These are phyloP conservation scores for Gonapodya sp. DNA, from an alignment of 192 early-diverging fungal genomes.

Conservation along the genomic window DNA sequence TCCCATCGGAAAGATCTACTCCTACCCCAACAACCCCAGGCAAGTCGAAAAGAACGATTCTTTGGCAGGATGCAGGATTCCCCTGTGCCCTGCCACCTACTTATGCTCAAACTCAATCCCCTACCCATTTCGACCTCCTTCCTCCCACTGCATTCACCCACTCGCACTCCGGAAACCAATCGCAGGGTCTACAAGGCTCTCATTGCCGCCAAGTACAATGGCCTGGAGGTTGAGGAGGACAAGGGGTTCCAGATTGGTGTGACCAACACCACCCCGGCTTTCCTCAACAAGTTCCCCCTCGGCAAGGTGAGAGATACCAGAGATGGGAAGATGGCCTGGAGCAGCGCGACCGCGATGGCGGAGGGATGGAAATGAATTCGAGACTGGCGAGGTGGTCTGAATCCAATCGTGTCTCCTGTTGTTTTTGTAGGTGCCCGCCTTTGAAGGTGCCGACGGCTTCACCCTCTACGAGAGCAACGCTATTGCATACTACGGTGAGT, in stretches of 20 bases:
- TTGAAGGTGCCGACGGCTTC: slow-evolving; percentile 72
- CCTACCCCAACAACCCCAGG: slow-evolving; percentile 62
- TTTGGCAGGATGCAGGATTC: not conserved
- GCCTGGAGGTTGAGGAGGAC: slow-evolving; percentile 55
- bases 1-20: slow-evolving; percentile 32
- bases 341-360: too few relatives aligned
- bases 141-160: not conserved
- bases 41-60: not conserved
- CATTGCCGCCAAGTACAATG: slow-evolving; percentile 70
- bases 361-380: too few relatives aligned
- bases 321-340: not conserved
- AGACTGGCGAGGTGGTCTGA: too few relatives aligned
- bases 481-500: slow-evolving; percentile 83
- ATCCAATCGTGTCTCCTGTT: not conserved
- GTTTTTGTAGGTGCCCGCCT: slow-evolving; percentile 48
- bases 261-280: slow-evolving; percentile 72
- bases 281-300: slow-evolving; percentile 81
- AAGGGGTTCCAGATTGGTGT: slow-evolving; percentile 49
- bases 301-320: slow-evolving; percentile 47
- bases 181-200: slow-evolving; percentile 46
- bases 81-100: not conserved
- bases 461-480: slow-evolving; percentile 71
- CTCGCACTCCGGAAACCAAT: slow-evolving; percentile 26
- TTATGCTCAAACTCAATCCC: not conserved
- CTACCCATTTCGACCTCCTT: not conserved